phyloP scores from a whole-genome alignment of 2,329 filamentous ascomycete genomes.

The Neonectria hederae region DNA sequence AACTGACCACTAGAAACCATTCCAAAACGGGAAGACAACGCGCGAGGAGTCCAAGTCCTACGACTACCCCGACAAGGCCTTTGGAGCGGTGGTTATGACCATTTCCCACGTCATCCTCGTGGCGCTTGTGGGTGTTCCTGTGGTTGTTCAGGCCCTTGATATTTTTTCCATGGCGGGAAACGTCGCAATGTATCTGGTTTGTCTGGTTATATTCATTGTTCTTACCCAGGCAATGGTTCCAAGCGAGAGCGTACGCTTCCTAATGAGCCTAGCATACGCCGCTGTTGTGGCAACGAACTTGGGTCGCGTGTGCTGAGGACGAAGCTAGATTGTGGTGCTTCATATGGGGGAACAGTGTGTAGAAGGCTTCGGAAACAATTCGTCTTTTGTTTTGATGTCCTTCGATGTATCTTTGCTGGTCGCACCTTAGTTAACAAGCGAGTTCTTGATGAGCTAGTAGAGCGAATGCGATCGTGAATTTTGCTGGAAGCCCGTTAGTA shows the following conservation, averaged over 20 bases:
- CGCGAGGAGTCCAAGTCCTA: neutral
- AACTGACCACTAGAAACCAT: neutral
- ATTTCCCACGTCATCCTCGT: conserved; percentile 4
- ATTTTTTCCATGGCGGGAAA: conserved; percentile 3
- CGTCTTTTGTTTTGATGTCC: neutral
- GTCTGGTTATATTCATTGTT: conserved; percentile 7
- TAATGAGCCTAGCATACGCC: conserved; percentile 11
- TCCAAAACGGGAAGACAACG: neutral
- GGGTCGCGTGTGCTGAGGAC: neutral
- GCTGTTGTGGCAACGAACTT: conserved; percentile 18
- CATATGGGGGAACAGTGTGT: neutral
- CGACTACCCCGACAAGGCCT: neutral
- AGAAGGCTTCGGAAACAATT: neutral
- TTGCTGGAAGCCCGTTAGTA: neutral
- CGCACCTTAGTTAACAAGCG: neutral
- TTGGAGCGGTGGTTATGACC: neutral
- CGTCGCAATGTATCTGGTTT: conserved; percentile 10
- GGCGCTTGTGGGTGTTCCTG: conserved; percentile 14
- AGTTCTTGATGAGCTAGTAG: neutral
- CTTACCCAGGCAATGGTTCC: neutral
- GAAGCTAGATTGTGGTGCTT: neutral
- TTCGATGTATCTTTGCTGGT: neutral
- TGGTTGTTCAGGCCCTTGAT: conserved; percentile 7
- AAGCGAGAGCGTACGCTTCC: neutral
- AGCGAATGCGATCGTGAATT: neutral